These are phyloP conservation scores for Trichoderma aggressivum DNA, from an alignment of 2,329 filamentous ascomycete genomes.

Conservation along the genomic window DNA sequence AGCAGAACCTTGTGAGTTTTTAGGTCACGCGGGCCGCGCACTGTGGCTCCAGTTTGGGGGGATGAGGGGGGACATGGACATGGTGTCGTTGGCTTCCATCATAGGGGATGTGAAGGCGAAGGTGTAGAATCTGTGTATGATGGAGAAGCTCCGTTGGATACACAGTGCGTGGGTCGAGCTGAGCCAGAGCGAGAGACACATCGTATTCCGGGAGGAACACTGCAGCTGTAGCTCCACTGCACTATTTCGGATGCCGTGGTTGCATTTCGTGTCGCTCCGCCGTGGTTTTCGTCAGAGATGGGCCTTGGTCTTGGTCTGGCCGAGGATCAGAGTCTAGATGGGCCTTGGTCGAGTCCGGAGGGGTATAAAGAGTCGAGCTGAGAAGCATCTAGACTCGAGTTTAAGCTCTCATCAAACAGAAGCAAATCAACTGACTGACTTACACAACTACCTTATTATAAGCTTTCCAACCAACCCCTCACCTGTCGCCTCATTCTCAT, in stretches of 20 bases:
- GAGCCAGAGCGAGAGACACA: neutral
- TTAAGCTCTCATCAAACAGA: neutral
- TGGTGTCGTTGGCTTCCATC: neutral
- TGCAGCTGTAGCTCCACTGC: conserved; percentile 16
- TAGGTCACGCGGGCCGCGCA: conserved; percentile 5
- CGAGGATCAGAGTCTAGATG: neutral
- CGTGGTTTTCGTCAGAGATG: conserved; percentile 12
- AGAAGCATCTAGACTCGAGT: neutral
- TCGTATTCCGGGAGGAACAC: conserved; percentile 21
- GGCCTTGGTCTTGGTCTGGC: neutral
- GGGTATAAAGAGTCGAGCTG: conserved; percentile 7
- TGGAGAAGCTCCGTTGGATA: neutral
- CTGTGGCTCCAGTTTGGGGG: neutral
- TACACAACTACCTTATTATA: neutral
- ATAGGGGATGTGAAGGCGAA: neutral
- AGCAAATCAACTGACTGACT: neutral
- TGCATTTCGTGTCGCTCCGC: conserved; percentile 8
- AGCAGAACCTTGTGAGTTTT: neutral
- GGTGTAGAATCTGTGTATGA: neutral
- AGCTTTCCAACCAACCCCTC: neutral
- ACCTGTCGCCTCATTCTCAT: neutral
- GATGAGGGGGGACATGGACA: neutral
- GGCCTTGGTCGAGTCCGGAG: neutral
- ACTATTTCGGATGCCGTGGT: conserved; percentile 13
- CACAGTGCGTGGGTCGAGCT: neutral